Conservation (phyloP, 257 asterid species). For the Coffea eugenioides region DNA sequence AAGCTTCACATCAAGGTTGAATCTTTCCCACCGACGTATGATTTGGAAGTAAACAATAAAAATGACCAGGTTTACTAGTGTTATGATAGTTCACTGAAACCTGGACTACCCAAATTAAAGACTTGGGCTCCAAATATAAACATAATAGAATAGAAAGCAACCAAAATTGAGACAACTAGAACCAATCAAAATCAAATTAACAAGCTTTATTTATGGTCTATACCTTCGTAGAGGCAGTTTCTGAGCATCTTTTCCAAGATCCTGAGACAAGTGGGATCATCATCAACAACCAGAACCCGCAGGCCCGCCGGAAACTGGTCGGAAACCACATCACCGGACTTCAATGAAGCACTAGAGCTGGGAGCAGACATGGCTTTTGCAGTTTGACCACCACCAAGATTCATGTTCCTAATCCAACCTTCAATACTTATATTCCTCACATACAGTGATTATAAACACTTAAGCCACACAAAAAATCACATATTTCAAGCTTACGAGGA, state of each 20-base stretch:
- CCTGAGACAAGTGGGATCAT: slow-evolving; percentile 86
- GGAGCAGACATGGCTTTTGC: slow-evolving; percentile 45
- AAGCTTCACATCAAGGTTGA: neutral
- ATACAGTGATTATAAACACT: slow-evolving; percentile 10
- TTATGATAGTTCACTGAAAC: neutral
- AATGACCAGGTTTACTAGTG: neutral
- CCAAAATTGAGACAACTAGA: neutral
- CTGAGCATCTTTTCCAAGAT: slow-evolving; percentile 91
- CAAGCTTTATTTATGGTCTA: neutral
- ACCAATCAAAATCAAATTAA: neutral
- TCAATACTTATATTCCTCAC: slow-evolving; percentile 13
- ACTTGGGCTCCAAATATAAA: neutral
- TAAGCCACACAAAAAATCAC: slow-evolving; percentile 33
- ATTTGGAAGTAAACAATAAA: neutral
- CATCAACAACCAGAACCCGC: slow-evolving; percentile 90
- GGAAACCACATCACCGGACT: slow-evolving; percentile 62
- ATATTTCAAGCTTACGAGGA: neutral
- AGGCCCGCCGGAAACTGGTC: slow-evolving; percentile 89
- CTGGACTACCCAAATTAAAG: neutral
- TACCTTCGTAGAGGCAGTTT: slow-evolving; percentile 82
- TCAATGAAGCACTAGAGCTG: slow-evolving; percentile 50
- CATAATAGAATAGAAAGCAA: neutral
- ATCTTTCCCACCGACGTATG: slow-evolving; percentile 1
- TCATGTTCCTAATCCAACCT: slow-evolving; percentile 44
- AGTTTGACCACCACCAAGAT: slow-evolving; percentile 48